These are phyloP conservation scores for Begonia peltatifolia DNA, from an alignment of 306 rosid species.

Conservation along the genomic window DNA sequence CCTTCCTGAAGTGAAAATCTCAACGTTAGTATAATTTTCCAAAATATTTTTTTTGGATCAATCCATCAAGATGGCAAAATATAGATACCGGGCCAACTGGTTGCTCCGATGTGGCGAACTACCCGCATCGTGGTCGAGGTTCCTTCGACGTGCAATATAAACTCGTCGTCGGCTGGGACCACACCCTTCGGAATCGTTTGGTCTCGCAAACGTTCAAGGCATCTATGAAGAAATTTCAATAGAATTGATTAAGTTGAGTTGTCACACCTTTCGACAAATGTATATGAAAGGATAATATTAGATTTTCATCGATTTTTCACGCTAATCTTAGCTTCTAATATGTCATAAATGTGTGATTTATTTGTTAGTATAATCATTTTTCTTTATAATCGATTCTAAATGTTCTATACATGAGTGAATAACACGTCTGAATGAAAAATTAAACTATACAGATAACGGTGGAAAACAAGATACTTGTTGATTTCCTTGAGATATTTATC, in stretches of 20 bases:
- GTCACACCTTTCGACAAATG: too few species aligned
- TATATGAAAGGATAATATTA: too few species aligned
- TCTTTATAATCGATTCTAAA: too few species aligned
- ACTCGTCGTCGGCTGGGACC: slow-evolving; percentile 66
- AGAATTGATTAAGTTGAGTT: too few species aligned
- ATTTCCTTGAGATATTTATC: slow-evolving; percentile 62
- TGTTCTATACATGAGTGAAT: not conserved
- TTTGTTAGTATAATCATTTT: too few species aligned
- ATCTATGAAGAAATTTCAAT: slow-evolving; percentile 17
- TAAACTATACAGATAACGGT: not conserved
- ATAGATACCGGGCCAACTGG: slow-evolving; percentile 83
- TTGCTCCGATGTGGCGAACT: slow-evolving; percentile 77
- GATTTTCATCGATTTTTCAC: too few species aligned
- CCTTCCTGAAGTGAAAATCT: slow-evolving; percentile 46
- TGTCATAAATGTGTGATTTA: too few species aligned
- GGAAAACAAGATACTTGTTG: slow-evolving; percentile 30
- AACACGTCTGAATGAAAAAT: not conserved
- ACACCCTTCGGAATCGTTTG: slow-evolving; percentile 63
- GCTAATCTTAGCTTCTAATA: too few species aligned
- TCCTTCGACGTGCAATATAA: slow-evolving; percentile 81
- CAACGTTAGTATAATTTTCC: not conserved
- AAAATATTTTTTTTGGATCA: not conserved
- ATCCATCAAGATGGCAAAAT: not conserved
- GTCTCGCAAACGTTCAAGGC: slow-evolving; percentile 44
- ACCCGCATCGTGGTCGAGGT: slow-evolving; percentile 79